These are phyloP conservation scores for Fomitopsis pinicola DNA, from an alignment of 1,284 basidiomycete species.

Conservation along the genomic window DNA sequence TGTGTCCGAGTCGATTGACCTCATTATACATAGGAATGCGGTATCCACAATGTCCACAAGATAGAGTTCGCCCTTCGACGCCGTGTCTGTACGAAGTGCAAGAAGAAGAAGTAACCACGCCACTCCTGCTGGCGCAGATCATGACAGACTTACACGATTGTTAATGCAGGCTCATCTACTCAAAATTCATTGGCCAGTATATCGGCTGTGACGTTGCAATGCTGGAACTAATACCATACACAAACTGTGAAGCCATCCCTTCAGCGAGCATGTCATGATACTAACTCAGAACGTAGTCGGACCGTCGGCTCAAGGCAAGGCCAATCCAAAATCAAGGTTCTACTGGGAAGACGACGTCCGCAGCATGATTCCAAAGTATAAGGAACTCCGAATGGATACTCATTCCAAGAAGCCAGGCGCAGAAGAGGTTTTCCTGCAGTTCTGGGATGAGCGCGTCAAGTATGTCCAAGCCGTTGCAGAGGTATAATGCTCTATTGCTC, in stretches of 20 bases:
- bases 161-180: not conserved
- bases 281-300: not conserved
- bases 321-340: not conserved
- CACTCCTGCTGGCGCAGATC: too few species aligned
- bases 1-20: not conserved
- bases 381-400: not conserved
- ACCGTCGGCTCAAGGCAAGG: not conserved
- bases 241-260: not conserved
- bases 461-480: not conserved
- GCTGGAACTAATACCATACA: not conserved
- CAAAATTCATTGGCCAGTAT: not conserved
- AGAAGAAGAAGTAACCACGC: not conserved
- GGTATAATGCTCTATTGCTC: not conserved
- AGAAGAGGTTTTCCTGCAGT: not conserved
- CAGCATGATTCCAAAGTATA: not conserved
- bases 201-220: not conserved
- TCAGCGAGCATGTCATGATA: not conserved
- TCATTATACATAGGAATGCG: not conserved
- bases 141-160: not conserved
- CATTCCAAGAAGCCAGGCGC: not conserved
- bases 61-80: not conserved
- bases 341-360: slow-evolving; percentile 1
- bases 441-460: not conserved
- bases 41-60: not conserved
- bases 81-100: slow-evolving; percentile 1